Conservation (phyloP, 2,329 filamentous ascomycete species). For the Uncinocarpus reesii region DNA sequence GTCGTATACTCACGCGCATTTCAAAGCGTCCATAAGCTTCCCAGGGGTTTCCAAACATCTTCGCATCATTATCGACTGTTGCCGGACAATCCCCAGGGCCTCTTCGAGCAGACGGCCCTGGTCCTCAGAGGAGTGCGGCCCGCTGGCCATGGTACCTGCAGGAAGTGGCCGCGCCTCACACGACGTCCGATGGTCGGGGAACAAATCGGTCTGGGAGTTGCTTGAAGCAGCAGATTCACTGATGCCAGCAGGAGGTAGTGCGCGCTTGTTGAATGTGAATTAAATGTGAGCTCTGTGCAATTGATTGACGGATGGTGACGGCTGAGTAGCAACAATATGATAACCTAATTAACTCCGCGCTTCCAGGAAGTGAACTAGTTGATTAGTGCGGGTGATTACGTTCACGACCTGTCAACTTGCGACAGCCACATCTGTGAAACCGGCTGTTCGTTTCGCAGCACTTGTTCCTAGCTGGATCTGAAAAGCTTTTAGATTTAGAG, state of each 20-base stretch:
- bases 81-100: conserved; percentile 88
- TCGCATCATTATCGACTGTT: conserved; percentile 95
- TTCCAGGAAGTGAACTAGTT: background rate
- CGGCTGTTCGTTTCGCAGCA: too few species aligned
- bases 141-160: conserved; percentile 37
- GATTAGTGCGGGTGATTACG: background rate
- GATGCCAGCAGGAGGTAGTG: background rate
- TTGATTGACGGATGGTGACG: background rate
- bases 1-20: conserved; percentile 74
- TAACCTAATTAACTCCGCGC: background rate
- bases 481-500: too few species aligned
- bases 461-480: too few species aligned
- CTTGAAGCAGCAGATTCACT: background rate
- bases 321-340: background rate
- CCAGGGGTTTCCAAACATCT: conserved; percentile 93
- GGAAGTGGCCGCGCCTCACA: conserved; percentile 18
- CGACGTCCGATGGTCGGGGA: background rate
- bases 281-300: background rate
- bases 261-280: background rate
- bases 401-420: too few species aligned
- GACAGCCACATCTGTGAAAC: too few species aligned
- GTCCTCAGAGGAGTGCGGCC: conserved; percentile 59
- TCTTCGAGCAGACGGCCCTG: conserved; percentile 92
- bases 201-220: background rate
- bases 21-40: conserved; percentile 98